Conservation (phyloP, 495 filamentous ascomycete species). For the Lasiosphaeris hirsuta region DNA sequence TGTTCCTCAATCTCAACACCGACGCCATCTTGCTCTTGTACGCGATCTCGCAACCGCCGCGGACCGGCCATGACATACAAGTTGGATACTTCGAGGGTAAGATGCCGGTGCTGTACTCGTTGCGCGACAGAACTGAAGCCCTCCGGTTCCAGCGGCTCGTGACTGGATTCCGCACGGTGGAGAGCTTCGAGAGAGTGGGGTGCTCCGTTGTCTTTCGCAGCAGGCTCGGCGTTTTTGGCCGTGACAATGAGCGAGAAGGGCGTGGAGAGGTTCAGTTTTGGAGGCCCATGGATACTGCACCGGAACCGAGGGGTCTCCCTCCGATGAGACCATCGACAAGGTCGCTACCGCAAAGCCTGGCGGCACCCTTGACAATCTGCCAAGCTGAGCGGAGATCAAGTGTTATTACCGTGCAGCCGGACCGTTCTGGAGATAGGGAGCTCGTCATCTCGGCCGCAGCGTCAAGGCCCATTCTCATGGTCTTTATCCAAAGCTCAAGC, state of each 20-base stretch:
- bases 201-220: not conserved
- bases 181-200: not conserved
- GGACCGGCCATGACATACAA: not conserved
- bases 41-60: not conserved
- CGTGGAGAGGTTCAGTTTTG: slow-evolving; percentile 3
- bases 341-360: not conserved
- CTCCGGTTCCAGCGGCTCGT: slow-evolving; percentile 1
- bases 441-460: not conserved
- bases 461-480: not conserved
- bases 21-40: not conserved
- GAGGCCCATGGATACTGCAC: not conserved
- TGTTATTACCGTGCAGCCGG: not conserved
- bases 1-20: not conserved
- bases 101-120: not conserved
- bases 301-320: not conserved
- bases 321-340: not conserved
- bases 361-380: not conserved
- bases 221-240: not conserved
- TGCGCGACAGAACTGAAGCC: slow-evolving; percentile 1
- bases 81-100: not conserved
- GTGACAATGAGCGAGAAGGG: not conserved
- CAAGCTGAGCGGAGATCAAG: not conserved
- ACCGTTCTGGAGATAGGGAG: not conserved
- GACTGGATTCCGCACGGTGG: not conserved
- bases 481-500: not conserved